phyloP scores from a whole-genome alignment of 208 protist genomes.

The Trypanosoma congolense region DNA sequence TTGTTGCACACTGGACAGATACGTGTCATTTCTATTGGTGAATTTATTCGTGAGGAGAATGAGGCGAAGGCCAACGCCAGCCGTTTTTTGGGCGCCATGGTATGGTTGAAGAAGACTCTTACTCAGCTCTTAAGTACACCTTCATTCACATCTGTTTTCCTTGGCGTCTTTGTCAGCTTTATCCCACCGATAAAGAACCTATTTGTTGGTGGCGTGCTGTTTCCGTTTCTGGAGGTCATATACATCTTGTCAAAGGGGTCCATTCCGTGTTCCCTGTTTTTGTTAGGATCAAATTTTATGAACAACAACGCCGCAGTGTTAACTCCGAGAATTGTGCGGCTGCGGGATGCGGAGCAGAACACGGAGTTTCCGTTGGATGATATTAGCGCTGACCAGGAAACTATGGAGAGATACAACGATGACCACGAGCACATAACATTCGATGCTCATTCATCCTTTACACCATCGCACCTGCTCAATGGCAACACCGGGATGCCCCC shows the following conservation, averaged over 20 bases:
- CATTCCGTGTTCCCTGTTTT: constrained; percentile 69
- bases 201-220: constrained; percentile 54
- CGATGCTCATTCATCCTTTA: constrained; percentile 40
- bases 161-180: constrained; percentile 62
- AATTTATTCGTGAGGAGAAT: constrained; percentile 29
- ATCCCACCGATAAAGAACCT: constrained; percentile 48
- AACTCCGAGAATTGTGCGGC: constrained; percentile 12
- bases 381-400: constrained; percentile 16
- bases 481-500: constrained; percentile 2
- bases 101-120: not conserved
- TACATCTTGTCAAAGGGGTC: constrained; percentile 48
- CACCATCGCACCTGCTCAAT: constrained; percentile 18
- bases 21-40: constrained; percentile 39
- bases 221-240: constrained; percentile 57
- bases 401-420: constrained; percentile 31
- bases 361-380: constrained; percentile 40
- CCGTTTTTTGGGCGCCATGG: constrained; percentile 8
- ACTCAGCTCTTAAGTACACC: constrained; percentile 31
- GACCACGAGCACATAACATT: constrained; percentile 28
- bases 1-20: constrained; percentile 47
- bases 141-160: constrained; percentile 67
- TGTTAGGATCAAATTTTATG: constrained; percentile 66
- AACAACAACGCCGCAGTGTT: constrained; percentile 15
- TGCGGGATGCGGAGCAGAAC: constrained; percentile 70
- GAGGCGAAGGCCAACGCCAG: constrained; percentile 5